These are phyloP conservation scores for Combretum micranthum DNA, from an alignment of 345 rosid genomes.

Conservation along the genomic window DNA sequence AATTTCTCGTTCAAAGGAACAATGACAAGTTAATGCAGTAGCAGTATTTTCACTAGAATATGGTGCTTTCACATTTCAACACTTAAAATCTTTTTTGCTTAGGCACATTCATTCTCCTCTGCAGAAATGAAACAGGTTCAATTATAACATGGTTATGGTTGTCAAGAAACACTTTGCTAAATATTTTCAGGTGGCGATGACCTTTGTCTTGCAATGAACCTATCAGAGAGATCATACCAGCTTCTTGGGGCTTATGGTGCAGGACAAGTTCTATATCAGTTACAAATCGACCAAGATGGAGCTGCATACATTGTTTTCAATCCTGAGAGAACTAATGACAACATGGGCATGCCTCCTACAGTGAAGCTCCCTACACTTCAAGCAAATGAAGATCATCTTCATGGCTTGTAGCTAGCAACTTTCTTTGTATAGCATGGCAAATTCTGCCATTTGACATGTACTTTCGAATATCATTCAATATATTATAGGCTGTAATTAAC, in stretches of 20 bases:
- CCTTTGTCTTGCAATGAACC: conserved; percentile 69
- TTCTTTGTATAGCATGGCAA: too few relatives aligned
- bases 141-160: too few relatives aligned
- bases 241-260: conserved; percentile 82
- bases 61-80: background rate
- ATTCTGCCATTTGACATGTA: too few relatives aligned
- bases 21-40: too few relatives aligned
- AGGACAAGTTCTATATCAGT: conserved; percentile 55
- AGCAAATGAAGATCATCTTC: conserved; percentile 37
- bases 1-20: too few relatives aligned
- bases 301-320: conserved; percentile 34
- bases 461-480: too few relatives aligned
- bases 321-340: conserved; percentile 22
- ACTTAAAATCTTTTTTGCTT: background rate
- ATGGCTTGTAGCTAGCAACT: background rate
- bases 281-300: conserved; percentile 29
- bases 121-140: too few relatives aligned
- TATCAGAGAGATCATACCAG: conserved; percentile 75
- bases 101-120: too few relatives aligned
- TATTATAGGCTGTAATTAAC: too few relatives aligned
- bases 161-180: background rate
- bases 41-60: too few relatives aligned
- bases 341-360: conserved; percentile 19
- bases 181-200: conserved; percentile 55
- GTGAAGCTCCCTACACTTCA: conserved; percentile 57